Evolutionary conservation across 2,329 filamentous ascomycete species (phyloP).

Genomic region (Aureobasidium lini): DNA sequence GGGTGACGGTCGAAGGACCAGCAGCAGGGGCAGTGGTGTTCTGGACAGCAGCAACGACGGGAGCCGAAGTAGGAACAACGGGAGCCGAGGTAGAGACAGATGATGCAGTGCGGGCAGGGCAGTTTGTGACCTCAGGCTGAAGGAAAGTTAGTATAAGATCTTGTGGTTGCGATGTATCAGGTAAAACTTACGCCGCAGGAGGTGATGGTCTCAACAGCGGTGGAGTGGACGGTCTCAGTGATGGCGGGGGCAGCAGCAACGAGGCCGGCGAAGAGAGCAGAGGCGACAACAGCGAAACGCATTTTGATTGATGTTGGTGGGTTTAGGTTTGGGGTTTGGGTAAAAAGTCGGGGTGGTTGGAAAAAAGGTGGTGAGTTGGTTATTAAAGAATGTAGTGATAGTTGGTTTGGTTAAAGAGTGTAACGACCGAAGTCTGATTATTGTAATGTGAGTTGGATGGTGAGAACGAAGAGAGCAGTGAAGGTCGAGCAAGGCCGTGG

Average conservation of each 20-base stretch:
- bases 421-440: conserved; percentile 25
- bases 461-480: neutral
- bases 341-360: conserved; percentile 13
- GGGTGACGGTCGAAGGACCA: conserved; percentile 11
- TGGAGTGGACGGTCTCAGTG: conserved; percentile 16
- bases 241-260: conserved; percentile 3
- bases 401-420: conserved; percentile 22
- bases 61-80: neutral
- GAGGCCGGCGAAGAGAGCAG: conserved; percentile 23
- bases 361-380: conserved; percentile 15
- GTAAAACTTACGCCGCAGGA: conserved; percentile 12
- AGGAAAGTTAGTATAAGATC: conserved; percentile 1
- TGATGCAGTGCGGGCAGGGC: too few relatives aligned
- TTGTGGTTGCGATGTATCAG: neutral
- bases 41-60: neutral
- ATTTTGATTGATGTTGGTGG: conserved; percentile 20
- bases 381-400: conserved; percentile 17
- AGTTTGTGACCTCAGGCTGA: conserved; percentile 8
- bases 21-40: neutral
- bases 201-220: conserved; percentile 18
- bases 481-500: neutral
- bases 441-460: conserved; percentile 5
- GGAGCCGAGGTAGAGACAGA: neutral
- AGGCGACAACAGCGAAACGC: conserved; percentile 24
- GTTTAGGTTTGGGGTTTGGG: conserved; percentile 15